Percentiles rank a stretch among this genome's conserved stretches.
Evolutionary conservation across 192 early-diverging fungal species (phyloP).

Genomic region (Haplosporangium gracile): DNA sequence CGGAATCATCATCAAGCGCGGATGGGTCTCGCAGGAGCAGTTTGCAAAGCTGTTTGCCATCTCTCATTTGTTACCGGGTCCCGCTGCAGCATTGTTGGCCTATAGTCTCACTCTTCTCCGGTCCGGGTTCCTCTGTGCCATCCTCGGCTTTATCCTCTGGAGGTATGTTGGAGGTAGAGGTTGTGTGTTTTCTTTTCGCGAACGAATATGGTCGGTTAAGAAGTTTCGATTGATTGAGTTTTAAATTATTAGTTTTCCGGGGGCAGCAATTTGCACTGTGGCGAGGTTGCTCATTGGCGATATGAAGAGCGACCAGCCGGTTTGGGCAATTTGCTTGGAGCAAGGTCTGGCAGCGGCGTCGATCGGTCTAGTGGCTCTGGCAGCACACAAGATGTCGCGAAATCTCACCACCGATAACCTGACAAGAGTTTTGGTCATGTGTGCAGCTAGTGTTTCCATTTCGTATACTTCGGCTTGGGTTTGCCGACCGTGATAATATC

Average conservation of each 20-base stretch:
- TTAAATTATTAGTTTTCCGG: slow-evolving; percentile 53
- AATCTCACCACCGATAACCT: slow-evolving; percentile 32
- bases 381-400: slow-evolving; percentile 54
- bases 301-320: slow-evolving; percentile 55
- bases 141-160: slow-evolving; percentile 63
- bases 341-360: slow-evolving; percentile 65
- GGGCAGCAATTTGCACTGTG: slow-evolving; percentile 60
- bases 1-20: slow-evolving; percentile 61
- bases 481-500: slow-evolving; percentile 61
- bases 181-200: slow-evolving; percentile 28
- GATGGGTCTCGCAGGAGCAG: slow-evolving; percentile 61
- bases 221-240: no score
- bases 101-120: slow-evolving; percentile 61
- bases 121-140: slow-evolving; percentile 58
- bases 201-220: slow-evolving; percentile 41
- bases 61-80: slow-evolving; percentile 70
- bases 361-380: slow-evolving; percentile 70
- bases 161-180: slow-evolving; percentile 37
- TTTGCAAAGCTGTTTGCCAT: slow-evolving; percentile 74
- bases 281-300: slow-evolving; percentile 54
- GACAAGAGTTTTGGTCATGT: slow-evolving; percentile 30
- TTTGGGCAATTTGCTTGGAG: slow-evolving; percentile 56
- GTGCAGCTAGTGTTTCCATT: slow-evolving; percentile 26
- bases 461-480: slow-evolving; percentile 57
- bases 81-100: slow-evolving; percentile 59